These are phyloP conservation scores for Aristolochia californica DNA, from an alignment of 164 flowering plant genomes.

Conservation along the genomic window DNA sequence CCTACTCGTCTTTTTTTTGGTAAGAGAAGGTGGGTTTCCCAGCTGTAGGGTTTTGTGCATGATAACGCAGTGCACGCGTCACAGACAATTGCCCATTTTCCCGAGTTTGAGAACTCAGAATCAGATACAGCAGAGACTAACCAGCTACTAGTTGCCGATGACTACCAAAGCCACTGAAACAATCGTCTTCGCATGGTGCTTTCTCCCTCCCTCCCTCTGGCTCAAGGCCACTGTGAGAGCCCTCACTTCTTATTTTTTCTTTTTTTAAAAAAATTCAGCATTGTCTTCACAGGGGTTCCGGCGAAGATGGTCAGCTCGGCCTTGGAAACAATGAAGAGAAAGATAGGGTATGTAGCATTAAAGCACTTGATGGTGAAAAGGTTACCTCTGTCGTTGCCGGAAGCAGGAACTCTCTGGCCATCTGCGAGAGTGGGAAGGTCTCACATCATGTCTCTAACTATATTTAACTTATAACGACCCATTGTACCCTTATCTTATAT, in stretches of 20 bases:
- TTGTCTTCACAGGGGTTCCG: slow-evolving; percentile 67
- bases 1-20: too few relatives aligned
- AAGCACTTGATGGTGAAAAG: slow-evolving; percentile 35
- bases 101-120: background rate
- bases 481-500: background rate
- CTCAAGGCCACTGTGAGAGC: background rate
- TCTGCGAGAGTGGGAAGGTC: slow-evolving; percentile 91
- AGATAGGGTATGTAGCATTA: slow-evolving; percentile 64
- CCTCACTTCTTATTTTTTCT: background rate
- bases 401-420: slow-evolving; percentile 95
- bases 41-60: too few relatives aligned
- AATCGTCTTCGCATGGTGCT: slow-evolving; percentile 27
- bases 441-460: background rate
- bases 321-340: slow-evolving; percentile 76
- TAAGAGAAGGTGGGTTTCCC: too few relatives aligned
- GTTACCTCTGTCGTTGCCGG: slow-evolving; percentile 84
- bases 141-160: background rate
- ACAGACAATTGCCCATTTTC: background rate
- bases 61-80: too few relatives aligned
- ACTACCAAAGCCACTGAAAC: slow-evolving; percentile 8
- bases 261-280: background rate
- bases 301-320: slow-evolving; percentile 99
- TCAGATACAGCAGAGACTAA: background rate
- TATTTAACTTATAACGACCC: background rate
- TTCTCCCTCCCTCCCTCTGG: slow-evolving; percentile 1